phyloP scores from a whole-genome alignment of 2,329 filamentous ascomycete genomes.

The Akanthomyces uredinophilus region DNA sequence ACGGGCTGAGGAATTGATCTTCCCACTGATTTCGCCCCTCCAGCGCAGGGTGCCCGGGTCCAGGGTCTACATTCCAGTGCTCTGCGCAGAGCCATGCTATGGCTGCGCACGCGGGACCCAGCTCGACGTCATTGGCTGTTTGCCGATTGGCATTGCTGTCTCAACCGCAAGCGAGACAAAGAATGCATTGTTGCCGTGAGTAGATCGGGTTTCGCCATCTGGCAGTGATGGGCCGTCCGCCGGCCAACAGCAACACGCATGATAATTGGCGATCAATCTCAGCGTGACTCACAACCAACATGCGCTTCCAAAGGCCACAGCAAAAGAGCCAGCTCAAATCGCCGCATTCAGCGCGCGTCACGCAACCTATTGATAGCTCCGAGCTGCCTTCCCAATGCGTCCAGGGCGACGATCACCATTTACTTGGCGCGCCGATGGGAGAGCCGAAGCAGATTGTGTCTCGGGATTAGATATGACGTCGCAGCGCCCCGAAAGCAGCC shows the following conservation, averaged over 20 bases:
- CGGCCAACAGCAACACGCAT: not conserved
- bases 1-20: not conserved
- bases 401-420: not conserved
- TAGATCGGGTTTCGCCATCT: not conserved
- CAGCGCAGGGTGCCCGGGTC: not conserved
- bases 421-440: not conserved
- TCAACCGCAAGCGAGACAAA: not conserved
- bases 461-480: not conserved
- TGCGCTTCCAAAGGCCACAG: not conserved
- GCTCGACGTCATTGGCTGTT: not conserved
- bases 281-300: not conserved
- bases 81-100: not conserved
- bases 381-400: slow-evolving; percentile 4
- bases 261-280: not conserved
- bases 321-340: not conserved
- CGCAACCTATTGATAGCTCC: not conserved
- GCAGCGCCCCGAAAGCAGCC: not conserved
- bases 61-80: not conserved
- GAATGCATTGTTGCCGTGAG: not conserved
- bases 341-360: not conserved
- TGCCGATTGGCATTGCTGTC: not conserved
- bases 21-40: not conserved
- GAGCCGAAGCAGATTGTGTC: not conserved
- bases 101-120: not conserved
- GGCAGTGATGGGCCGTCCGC: not conserved